Base-by-base conservation (phyloP, 2,329 filamentous ascomycete species). In the Phoma sp. region DNA sequence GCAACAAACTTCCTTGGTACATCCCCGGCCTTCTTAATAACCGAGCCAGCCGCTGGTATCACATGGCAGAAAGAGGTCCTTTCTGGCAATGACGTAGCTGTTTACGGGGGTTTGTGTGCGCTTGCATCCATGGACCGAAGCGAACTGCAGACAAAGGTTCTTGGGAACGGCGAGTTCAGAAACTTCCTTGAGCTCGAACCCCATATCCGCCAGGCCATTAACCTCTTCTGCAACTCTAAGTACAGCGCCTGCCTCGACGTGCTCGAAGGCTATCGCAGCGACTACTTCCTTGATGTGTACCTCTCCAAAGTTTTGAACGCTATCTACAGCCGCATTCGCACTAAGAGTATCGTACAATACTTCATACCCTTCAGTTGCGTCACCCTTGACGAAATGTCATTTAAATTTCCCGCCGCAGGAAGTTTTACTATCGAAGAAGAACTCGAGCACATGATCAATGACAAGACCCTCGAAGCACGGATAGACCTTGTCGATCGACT, bases 301-400 rank as follows among this genome's bases (percentile, higher is more conserved):
- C 83, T 99, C 6, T 87, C 90, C 55, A 85, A 82, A 58, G 90
- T 96, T 61, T 80, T 97, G 14, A 70, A 82, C 33, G 77, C 79
- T 1, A 80, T 99, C 18, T 95, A 93, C 77, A 79, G 83, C 9
- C 79, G 81, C 42, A 92, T 99, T 63, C 86, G 95, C 54, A 89
- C 84, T 67, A 97, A 97, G 78, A 93, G 93, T 67, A 97, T 99
- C 55, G 85, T 93, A 23, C 91, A 96, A 69, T 98, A 97, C 76
- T 89, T 96, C 65, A 83, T 91, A 23, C 93, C 95, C 0, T 99
- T 96, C 74, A 96, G 89, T 37, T 88, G 88, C 61, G 91, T 97
- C 57, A 93, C 89, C 0, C 80, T 98, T 4, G 83, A 88, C 18
- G 91, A 86, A 57, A 85, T 99, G 80, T 86, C 89, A 7, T 80